A percentile compares a stretch with the other conserved stretches of the same genome.
These are phyloP conservation scores for Penicillium sp. DNA, from an alignment of 2,329 filamentous ascomycete genomes.

Conservation along the genomic window DNA sequence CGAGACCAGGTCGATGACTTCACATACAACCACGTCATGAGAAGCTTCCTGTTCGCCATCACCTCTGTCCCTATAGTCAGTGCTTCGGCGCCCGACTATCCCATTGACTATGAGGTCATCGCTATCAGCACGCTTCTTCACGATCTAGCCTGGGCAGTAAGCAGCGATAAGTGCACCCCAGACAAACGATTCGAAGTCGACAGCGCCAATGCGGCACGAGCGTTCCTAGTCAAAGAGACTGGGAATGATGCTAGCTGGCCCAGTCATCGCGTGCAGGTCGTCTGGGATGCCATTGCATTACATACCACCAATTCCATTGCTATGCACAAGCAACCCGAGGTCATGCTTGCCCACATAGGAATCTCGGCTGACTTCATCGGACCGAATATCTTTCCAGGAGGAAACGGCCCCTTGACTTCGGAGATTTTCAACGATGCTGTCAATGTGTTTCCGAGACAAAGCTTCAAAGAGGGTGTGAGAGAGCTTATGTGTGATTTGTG, in stretches of 20 bases:
- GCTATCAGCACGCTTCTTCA: conserved; percentile 16
- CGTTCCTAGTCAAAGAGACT: conserved; percentile 35
- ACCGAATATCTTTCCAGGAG: conserved; percentile 27
- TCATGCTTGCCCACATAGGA: conserved; percentile 34
- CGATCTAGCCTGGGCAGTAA: conserved; percentile 40
- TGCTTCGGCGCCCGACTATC: neutral
- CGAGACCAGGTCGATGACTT: neutral
- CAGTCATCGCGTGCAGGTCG: conserved; percentile 46
- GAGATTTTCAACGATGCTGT: conserved; percentile 36
- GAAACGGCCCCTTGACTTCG: conserved; percentile 14
- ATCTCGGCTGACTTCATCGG: conserved; percentile 44
- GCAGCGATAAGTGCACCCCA: conserved; percentile 35
- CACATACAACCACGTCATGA: neutral
- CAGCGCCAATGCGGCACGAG: conserved; percentile 46
- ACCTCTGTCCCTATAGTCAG: neutral
- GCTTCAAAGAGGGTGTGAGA: conserved; percentile 37
- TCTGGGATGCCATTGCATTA: conserved; percentile 53
- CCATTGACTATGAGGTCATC: neutral
- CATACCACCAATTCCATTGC: conserved; percentile 43
- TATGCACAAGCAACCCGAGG: conserved; percentile 46
- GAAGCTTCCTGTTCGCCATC: neutral
- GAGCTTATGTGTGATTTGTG: conserved; percentile 44
- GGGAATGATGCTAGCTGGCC: conserved; percentile 25
- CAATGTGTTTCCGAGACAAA: conserved; percentile 36
- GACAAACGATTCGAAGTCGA: conserved; percentile 56